These are phyloP conservation scores for Schwanniomyces occidentalis DNA, from an alignment of 805 yeast genomes.

Conservation along the genomic window DNA sequence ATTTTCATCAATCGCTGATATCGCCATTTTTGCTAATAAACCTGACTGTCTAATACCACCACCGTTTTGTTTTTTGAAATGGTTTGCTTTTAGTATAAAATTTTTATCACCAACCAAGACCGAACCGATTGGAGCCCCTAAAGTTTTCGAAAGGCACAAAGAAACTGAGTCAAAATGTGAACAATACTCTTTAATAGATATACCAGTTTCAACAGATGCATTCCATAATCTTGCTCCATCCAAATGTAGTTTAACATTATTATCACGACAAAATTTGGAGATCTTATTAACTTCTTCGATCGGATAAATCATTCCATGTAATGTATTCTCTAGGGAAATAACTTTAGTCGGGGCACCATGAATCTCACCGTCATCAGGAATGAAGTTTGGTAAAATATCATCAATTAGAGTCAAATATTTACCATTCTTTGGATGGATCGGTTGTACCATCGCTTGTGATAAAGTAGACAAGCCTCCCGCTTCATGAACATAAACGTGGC, in stretches of 20 bases:
- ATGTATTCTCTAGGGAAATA: constrained; percentile 43
- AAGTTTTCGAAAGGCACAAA: constrained; percentile 41
- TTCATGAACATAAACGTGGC: constrained; percentile 39
- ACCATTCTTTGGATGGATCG: constrained; percentile 36
- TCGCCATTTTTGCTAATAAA: constrained; percentile 41
- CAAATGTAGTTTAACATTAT: constrained; percentile 38
- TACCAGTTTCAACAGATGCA: constrained; percentile 41
- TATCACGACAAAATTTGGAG: constrained; percentile 31
- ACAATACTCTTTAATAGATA: constrained; percentile 40
- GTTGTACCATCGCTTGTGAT: constrained; percentile 43
- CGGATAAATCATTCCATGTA: constrained; percentile 44
- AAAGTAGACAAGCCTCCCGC: constrained; percentile 46
- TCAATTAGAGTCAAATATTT: constrained; percentile 37
- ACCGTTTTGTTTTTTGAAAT: constrained; percentile 44
- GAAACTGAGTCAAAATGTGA: constrained; percentile 43
- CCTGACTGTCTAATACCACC: constrained; percentile 48
- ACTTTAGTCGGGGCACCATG: constrained; percentile 47
- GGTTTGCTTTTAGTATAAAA: constrained; percentile 42
- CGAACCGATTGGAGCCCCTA: constrained; percentile 47
- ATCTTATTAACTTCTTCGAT: constrained; percentile 39
- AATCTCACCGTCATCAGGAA: constrained; percentile 46
- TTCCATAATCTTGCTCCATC: constrained; percentile 49
- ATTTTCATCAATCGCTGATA: constrained; percentile 41
- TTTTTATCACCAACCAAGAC: constrained; percentile 34
- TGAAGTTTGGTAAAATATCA: constrained; percentile 35